Evolutionary conservation across 2,329 filamentous ascomycete species (phyloP).

Genomic region (Ascochyta koolunga): DNA sequence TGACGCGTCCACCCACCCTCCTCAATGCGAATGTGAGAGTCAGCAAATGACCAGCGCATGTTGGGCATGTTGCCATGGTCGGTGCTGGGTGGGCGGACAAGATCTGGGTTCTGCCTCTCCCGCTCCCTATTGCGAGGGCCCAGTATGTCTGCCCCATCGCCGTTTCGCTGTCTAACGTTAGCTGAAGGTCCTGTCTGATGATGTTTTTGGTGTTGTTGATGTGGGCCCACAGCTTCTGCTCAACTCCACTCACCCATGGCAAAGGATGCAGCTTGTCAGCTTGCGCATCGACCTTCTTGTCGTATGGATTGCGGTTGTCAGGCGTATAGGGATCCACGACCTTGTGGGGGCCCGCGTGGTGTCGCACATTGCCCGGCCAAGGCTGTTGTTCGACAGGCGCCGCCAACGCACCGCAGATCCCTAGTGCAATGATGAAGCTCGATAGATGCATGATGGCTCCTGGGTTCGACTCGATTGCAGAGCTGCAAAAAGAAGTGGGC

Average conservation of each 20-base stretch:
- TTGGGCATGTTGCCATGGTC: constrained; percentile 74
- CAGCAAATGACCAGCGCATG: constrained; percentile 68
- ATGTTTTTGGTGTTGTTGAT: constrained; percentile 2
- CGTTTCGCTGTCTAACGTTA: constrained; percentile 47
- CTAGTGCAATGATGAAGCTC: constrained; percentile 38
- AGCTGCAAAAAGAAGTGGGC: not conserved
- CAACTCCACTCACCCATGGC: constrained; percentile 54
- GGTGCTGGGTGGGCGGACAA: constrained; percentile 73
- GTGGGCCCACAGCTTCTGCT: not conserved
- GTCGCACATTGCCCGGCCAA: constrained; percentile 34
- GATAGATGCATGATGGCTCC: constrained; percentile 36
- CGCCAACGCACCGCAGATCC: constrained; percentile 31
- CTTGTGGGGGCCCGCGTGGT: constrained; percentile 34
- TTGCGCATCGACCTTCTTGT: constrained; percentile 66
- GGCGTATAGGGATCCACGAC: constrained; percentile 62
- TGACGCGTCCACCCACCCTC: constrained; percentile 80
- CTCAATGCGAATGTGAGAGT: constrained; percentile 59
- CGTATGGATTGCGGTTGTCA: constrained; percentile 65
- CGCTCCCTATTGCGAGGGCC: constrained; percentile 73
- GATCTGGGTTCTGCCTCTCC: constrained; percentile 72
- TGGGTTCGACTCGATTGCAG: constrained; percentile 25
- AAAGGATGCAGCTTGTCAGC: constrained; percentile 67
- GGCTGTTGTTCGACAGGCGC: constrained; percentile 49
- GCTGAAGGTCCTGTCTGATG: not conserved
- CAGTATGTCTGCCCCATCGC: constrained; percentile 68